These are phyloP conservation scores for Wickerhamomyces pijperi DNA, from an alignment of 805 yeast genomes.

Conservation along the genomic window DNA sequence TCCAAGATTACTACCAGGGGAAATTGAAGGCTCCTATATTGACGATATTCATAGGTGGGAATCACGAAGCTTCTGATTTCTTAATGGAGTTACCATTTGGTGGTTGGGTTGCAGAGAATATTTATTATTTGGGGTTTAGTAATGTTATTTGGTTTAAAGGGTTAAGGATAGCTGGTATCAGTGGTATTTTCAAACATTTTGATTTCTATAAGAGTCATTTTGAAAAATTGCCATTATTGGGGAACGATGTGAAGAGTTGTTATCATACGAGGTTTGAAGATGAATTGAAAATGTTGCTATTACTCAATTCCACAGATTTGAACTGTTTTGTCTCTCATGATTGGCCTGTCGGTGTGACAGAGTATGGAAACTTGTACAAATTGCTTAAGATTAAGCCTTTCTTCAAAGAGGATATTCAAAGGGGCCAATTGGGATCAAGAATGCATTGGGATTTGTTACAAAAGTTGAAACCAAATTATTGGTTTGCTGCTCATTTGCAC, in stretches of 20 bases:
- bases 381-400: conserved; percentile 54
- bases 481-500: conserved; percentile 91
- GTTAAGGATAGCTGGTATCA: conserved; percentile 64
- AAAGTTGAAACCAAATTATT: conserved; percentile 47
- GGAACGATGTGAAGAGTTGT: conserved; percentile 38
- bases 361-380: conserved; percentile 43
- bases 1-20: conserved; percentile 60
- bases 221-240: conserved; percentile 38
- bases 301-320: conserved; percentile 18
- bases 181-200: conserved; percentile 65
- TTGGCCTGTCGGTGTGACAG: conserved; percentile 81
- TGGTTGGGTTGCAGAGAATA: conserved; percentile 88
- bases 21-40: conserved; percentile 52
- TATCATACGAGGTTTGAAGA: conserved; percentile 61
- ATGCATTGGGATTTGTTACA: conserved; percentile 44
- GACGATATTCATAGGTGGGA: conserved; percentile 87
- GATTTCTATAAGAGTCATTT: conserved; percentile 32
- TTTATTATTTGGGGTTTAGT: conserved; percentile 73
- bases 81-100: conserved; percentile 66
- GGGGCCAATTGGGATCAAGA: conserved; percentile 62
- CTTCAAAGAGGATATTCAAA: conserved; percentile 51
- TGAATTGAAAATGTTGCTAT: conserved; percentile 40
- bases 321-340: conserved; percentile 76
- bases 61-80: conserved; percentile 84
- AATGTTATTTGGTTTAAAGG: conserved; percentile 72